phyloP scores from a whole-genome alignment of 805 yeast genomes.

The Saturnispora galanensis region DNA sequence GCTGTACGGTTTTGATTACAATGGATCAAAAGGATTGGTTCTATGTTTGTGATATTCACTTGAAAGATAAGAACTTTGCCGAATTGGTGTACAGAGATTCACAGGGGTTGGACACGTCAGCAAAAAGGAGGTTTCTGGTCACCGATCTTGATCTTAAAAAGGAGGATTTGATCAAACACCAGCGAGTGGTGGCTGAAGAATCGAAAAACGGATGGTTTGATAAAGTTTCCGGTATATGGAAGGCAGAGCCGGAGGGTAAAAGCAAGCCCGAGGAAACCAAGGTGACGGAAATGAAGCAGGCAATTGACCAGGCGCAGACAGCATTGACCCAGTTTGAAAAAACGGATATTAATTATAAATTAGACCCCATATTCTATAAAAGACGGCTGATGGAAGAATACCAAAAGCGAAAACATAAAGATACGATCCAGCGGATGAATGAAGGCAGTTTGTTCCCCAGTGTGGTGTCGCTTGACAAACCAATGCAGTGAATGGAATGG shows the following conservation, averaged over 20 bases:
- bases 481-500: not conserved
- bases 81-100: conserved; percentile 27
- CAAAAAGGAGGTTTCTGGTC: conserved; percentile 17
- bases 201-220: conserved; percentile 6
- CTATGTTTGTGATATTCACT: conserved; percentile 40
- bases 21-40: conserved; percentile 39
- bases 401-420: conserved; percentile 27
- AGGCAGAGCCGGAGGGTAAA: not conserved
- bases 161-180: conserved; percentile 30
- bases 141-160: conserved; percentile 19
- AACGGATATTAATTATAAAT: conserved; percentile 29
- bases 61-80: conserved; percentile 37
- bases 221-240: conserved; percentile 2
- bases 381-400: conserved; percentile 29
- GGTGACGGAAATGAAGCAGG: conserved; percentile 8
- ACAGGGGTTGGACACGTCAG: conserved; percentile 11
- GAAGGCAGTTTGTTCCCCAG: conserved; percentile 34
- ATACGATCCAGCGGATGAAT: conserved; percentile 25
- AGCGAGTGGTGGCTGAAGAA: conserved; percentile 14
- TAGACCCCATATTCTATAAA: conserved; percentile 34
- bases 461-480: conserved; percentile 13
- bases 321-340: conserved; percentile 18
- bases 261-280: conserved; percentile 3
- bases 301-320: not conserved
- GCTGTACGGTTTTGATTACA: conserved; percentile 36